Percentiles rank a stretch among this genome's conserved stretches.
These are phyloP conservation scores for Candida ovalis DNA, from an alignment of 805 yeast species.

Conservation along the genomic window DNA sequence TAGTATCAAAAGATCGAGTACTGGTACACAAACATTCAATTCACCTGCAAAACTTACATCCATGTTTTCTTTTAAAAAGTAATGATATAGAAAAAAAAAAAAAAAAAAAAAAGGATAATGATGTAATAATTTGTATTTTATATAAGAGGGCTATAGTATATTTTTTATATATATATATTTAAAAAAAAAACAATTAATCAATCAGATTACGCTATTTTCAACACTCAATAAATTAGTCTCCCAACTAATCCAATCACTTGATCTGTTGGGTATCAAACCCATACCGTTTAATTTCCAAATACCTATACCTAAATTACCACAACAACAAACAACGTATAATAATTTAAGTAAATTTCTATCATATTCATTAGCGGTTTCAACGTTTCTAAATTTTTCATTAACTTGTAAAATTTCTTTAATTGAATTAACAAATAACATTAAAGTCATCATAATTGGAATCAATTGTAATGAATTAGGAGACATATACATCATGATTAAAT, in stretches of 20 bases:
- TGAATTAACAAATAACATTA: constrained; percentile 78
- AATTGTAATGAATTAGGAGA: constrained; percentile 87
- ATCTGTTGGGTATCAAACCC: constrained; percentile 88
- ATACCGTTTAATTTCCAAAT: constrained; percentile 78
- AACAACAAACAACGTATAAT: constrained; percentile 34
- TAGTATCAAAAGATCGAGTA: constrained; percentile 19
- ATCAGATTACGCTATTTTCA: constrained; percentile 27
- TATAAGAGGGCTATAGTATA: constrained; percentile 1
- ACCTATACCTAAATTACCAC: constrained; percentile 67
- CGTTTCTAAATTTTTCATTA: constrained; percentile 45
- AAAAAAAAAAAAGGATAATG: too few species aligned
- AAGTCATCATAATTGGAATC: constrained; percentile 86
- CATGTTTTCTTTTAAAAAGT: constrained; percentile 20
- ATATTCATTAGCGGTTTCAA: constrained; percentile 19
- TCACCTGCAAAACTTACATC: constrained; percentile 19
- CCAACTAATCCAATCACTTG: constrained; percentile 92
- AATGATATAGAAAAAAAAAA: not conserved
- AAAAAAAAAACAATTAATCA: too few species aligned
- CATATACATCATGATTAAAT: constrained; percentile 85
- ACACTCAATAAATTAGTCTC: constrained; percentile 41
- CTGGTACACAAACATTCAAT: constrained; percentile 11
- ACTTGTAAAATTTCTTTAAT: constrained; percentile 64
- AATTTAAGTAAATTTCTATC: constrained; percentile 26
- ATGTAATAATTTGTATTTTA: not conserved
- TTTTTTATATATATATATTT: constrained; percentile 1